These are phyloP conservation scores for Penicillium glabrum DNA, from an alignment of 2,329 filamentous ascomycete genomes.

Conservation along the genomic window DNA sequence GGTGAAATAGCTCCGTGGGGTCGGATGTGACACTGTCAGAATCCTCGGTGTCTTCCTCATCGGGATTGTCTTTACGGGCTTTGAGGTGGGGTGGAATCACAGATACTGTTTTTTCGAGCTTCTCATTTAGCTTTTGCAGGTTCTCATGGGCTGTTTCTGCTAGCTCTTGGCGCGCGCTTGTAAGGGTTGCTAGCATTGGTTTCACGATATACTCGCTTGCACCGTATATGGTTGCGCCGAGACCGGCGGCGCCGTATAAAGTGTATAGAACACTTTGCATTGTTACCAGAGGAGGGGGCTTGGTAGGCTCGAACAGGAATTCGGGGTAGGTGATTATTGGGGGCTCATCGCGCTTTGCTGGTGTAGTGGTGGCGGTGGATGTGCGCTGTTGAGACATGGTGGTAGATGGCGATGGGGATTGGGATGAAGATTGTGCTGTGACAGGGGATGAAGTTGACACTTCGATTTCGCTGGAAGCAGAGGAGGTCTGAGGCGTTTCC, in stretches of 20 bases:
- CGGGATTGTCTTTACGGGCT: slow-evolving; percentile 23
- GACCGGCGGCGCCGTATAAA: slow-evolving; percentile 56
- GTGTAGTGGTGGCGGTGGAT: slow-evolving; percentile 13
- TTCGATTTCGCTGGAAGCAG: slow-evolving; percentile 5
- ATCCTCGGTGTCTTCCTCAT: slow-evolving; percentile 42
- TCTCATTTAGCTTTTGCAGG: slow-evolving; percentile 56
- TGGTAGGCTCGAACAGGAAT: slow-evolving; percentile 59
- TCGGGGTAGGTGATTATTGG: slow-evolving; percentile 69
- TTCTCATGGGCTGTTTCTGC: slow-evolving; percentile 52
- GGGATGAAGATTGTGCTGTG: neutral
- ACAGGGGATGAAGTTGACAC: slow-evolving; percentile 2
- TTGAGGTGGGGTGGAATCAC: slow-evolving; percentile 46
- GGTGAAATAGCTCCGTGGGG: slow-evolving; percentile 63
- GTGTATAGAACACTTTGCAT: slow-evolving; percentile 57
- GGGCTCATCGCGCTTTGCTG: slow-evolving; percentile 47
- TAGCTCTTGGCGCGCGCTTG: slow-evolving; percentile 58
- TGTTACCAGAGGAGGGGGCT: slow-evolving; percentile 62
- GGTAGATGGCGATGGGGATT: slow-evolving; percentile 7
- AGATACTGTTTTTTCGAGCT: slow-evolving; percentile 54
- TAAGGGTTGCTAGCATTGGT: slow-evolving; percentile 58
- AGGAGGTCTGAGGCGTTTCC: slow-evolving; percentile 6
- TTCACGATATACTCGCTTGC: slow-evolving; percentile 59
- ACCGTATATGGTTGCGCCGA: slow-evolving; percentile 58
- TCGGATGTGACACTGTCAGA: slow-evolving; percentile 54
- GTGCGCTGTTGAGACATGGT: slow-evolving; percentile 16